A percentile compares a stretch with the other conserved stretches of the same genome.
Conservation (phyloP, 2,329 filamentous ascomycete genomes). For the Aspergillus sp. region DNA sequence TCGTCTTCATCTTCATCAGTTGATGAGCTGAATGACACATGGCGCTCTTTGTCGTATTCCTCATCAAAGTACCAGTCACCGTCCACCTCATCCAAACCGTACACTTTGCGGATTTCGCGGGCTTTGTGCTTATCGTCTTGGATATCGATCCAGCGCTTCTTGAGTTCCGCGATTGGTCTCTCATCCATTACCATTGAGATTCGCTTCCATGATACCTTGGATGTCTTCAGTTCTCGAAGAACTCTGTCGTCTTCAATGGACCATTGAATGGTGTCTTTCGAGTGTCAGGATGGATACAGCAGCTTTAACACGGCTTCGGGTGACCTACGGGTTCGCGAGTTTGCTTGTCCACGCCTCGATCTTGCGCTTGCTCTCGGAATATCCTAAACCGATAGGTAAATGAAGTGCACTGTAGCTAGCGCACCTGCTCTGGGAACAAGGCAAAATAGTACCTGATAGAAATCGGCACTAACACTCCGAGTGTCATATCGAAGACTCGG, state of each 20-base stretch:
- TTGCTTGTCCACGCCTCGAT: background rate
- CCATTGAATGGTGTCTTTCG: conserved; percentile 12
- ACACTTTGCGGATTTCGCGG: background rate
- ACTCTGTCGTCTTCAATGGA: conserved; percentile 21
- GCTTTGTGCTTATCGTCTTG: background rate
- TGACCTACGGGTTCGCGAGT: background rate
- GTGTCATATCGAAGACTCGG: background rate
- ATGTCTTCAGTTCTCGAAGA: conserved; percentile 20
- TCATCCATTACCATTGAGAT: conserved; percentile 23
- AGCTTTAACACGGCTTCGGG: too few species aligned
- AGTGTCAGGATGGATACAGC: background rate
- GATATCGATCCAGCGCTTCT: conserved; percentile 22
- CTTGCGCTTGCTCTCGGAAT: background rate
- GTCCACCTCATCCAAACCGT: background rate
- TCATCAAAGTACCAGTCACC: conserved; percentile 1
- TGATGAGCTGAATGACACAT: conserved; percentile 20
- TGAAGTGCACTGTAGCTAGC: background rate
- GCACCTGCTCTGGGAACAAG: background rate
- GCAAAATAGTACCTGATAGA: background rate
- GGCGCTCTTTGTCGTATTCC: conserved; percentile 1
- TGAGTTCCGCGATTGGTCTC: conserved; percentile 24
- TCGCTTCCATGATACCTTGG: conserved; percentile 21
- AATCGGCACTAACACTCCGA: background rate
- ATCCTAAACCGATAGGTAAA: background rate
- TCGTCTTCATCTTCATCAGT: conserved; percentile 9